Conservation (phyloP, 768 basidiomycete genomes). For the Xanthoconium purpureum region DNA sequence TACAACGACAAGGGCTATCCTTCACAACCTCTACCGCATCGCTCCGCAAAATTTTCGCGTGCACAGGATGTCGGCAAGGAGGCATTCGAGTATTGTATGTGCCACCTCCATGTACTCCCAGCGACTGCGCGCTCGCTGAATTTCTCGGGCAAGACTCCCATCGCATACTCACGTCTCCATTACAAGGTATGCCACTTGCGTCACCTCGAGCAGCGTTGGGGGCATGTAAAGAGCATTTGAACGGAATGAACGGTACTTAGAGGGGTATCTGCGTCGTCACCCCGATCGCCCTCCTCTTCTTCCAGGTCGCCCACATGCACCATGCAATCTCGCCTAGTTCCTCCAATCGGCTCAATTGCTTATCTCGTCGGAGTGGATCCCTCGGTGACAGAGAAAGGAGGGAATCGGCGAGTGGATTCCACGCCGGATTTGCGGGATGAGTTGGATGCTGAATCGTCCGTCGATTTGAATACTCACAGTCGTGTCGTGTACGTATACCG, state of each 20-base stretch:
- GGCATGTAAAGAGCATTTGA: too few relatives aligned
- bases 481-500: background rate
- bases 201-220: too few relatives aligned
- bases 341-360: background rate
- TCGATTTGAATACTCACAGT: background rate
- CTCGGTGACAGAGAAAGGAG: background rate
- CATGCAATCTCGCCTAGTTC: background rate
- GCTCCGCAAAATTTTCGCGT: too few relatives aligned
- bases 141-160: too few relatives aligned
- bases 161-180: too few relatives aligned
- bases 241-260: background rate
- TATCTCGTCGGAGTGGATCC: background rate
- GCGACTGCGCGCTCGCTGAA: too few relatives aligned
- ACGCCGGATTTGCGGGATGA: background rate
- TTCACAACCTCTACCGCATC: too few relatives aligned
- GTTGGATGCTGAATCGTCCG: background rate
- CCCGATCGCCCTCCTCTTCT: background rate
- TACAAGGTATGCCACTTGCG: too few relatives aligned
- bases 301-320: background rate
- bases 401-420: background rate
- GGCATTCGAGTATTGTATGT: too few relatives aligned
- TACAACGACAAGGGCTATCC: too few relatives aligned
- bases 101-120: too few relatives aligned
- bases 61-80: too few relatives aligned
- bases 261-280: constrained; percentile 1